These are phyloP conservation scores for Vaucheria bursata DNA, from an alignment of 352 stramenopile genomes.

Conservation along the genomic window DNA sequence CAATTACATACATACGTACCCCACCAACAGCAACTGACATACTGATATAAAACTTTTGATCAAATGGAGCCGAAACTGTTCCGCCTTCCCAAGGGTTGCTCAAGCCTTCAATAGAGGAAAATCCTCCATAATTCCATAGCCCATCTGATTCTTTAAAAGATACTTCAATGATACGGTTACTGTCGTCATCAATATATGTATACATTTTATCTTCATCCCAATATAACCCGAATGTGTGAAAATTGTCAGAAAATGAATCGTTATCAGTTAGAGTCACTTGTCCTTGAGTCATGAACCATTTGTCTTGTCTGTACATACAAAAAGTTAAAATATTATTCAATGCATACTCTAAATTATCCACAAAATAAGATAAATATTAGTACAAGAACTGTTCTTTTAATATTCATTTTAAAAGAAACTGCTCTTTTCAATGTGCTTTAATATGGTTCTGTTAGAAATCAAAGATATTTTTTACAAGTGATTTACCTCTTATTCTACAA, in stretches of 20 bases:
- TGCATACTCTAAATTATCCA: too few relatives aligned
- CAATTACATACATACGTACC: not conserved
- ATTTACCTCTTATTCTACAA: too few relatives aligned
- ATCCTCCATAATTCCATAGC: slow-evolving; percentile 39
- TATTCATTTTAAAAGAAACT: too few relatives aligned
- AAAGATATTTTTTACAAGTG: too few relatives aligned
- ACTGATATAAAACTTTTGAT: slow-evolving; percentile 57
- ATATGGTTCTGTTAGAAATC: not conserved
- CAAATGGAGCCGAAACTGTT: slow-evolving; percentile 55
- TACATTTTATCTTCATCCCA: slow-evolving; percentile 38
- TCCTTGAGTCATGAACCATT: not conserved
- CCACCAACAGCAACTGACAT: slow-evolving; percentile 60
- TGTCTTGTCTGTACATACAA: not conserved
- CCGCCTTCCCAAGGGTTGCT: slow-evolving; percentile 56
- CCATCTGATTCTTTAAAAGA: slow-evolving; percentile 18
- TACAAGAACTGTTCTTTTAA: too few relatives aligned
- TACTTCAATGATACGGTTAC: slow-evolving; percentile 27
- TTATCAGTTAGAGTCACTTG: not conserved
- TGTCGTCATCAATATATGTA: slow-evolving; percentile 43
- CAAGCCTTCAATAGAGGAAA: slow-evolving; percentile 54
- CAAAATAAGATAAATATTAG: too few relatives aligned
- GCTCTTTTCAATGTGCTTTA: too few relatives aligned
- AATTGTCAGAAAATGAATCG: slow-evolving; percentile 26
- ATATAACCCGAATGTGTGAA: slow-evolving; percentile 41
- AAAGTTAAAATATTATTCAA: too few relatives aligned